These are phyloP conservation scores for Peribolospora baueri DNA, from an alignment of 768 basidiomycete species.

Conservation along the genomic window DNA sequence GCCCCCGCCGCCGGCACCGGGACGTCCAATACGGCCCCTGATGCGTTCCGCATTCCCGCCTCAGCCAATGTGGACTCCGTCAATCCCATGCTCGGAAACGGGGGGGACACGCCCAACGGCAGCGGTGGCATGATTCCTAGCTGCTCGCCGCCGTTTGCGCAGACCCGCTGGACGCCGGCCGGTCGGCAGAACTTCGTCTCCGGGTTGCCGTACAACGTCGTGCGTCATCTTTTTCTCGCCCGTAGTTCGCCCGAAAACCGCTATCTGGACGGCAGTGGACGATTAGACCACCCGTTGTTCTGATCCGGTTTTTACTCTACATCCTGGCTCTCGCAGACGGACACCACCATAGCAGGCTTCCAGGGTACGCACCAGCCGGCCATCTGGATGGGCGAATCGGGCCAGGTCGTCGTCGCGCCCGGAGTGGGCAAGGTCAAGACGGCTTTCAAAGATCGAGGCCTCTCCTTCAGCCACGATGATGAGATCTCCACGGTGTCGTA, in stretches of 20 bases:
- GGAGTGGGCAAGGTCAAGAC: conserved; percentile 36
- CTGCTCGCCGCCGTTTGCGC: conserved; percentile 44
- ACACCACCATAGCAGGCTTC: conserved; percentile 40
- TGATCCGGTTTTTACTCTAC: too few relatives aligned
- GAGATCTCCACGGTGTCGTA: conserved; percentile 20
- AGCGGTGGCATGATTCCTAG: conserved; percentile 23
- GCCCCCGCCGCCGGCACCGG: too few relatives aligned
- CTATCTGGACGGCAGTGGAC: background rate
- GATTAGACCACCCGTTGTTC: conserved; percentile 13
- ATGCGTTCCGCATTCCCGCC: too few relatives aligned
- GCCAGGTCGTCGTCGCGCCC: conserved; percentile 24
- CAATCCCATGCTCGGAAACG: background rate
- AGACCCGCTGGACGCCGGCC: conserved; percentile 68
- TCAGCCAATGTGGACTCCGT: conserved; percentile 15
- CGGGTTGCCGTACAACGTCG: conserved; percentile 40
- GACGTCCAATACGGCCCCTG: too few relatives aligned
- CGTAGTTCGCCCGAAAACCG: background rate
- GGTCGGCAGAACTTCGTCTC: conserved; percentile 54
- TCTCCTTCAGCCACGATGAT: conserved; percentile 9
- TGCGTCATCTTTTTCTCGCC: background rate
- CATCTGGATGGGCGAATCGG: conserved; percentile 16
- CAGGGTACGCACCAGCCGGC: conserved; percentile 61
- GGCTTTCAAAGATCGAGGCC: conserved; percentile 29
- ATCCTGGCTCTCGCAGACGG: conserved; percentile 22
- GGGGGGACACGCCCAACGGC: conserved; percentile 13